A percentile compares a stretch with the other conserved stretches of the same genome.
phyloP scores from a whole-genome alignment of 2,329 filamentous ascomycete species.

The Trichoderma gracile region DNA sequence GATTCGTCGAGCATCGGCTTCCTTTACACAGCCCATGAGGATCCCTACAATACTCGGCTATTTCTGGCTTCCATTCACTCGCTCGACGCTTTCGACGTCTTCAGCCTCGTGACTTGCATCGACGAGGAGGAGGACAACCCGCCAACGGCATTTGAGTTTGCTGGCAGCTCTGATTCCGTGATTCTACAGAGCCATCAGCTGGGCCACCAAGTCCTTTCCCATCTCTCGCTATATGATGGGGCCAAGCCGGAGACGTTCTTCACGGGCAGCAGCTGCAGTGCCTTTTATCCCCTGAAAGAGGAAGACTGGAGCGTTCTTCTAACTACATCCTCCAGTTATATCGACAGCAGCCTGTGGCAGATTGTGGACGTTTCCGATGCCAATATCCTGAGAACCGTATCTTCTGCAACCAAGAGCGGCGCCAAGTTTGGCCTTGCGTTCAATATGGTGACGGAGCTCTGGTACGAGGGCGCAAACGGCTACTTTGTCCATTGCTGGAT shows the following conservation, averaged over 20 bases:
- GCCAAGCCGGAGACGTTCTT: conserved; percentile 34
- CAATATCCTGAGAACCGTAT: conserved; percentile 34
- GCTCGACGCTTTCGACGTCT: conserved; percentile 25
- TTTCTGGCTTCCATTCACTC: conserved; percentile 34
- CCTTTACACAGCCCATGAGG: conserved; percentile 32
- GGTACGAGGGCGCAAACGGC: conserved; percentile 43
- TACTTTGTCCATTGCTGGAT: conserved; percentile 44
- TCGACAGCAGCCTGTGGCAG: conserved; percentile 44
- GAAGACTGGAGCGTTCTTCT: conserved; percentile 37
- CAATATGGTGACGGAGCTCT: conserved; percentile 45
- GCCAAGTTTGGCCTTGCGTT: conserved; percentile 38
- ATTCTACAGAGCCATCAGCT: conserved; percentile 39
- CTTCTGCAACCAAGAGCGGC: conserved; percentile 37
- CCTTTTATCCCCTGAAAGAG: conserved; percentile 34
- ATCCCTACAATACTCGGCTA: conserved; percentile 35
- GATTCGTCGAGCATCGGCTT: conserved; percentile 42
- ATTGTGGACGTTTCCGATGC: conserved; percentile 35
- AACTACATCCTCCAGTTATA: conserved; percentile 41
- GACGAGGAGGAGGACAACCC: conserved; percentile 29
- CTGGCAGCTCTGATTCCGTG: conserved; percentile 37
- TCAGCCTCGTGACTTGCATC: conserved; percentile 12
- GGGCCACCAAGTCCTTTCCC: conserved; percentile 39
- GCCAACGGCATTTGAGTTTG: conserved; percentile 40
- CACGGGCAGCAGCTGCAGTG: conserved; percentile 34
- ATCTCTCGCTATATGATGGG: conserved; percentile 37